Base-by-base conservation (phyloP, 441 rosid genomes). In the Euphorbia schlechtendalii region DNA sequence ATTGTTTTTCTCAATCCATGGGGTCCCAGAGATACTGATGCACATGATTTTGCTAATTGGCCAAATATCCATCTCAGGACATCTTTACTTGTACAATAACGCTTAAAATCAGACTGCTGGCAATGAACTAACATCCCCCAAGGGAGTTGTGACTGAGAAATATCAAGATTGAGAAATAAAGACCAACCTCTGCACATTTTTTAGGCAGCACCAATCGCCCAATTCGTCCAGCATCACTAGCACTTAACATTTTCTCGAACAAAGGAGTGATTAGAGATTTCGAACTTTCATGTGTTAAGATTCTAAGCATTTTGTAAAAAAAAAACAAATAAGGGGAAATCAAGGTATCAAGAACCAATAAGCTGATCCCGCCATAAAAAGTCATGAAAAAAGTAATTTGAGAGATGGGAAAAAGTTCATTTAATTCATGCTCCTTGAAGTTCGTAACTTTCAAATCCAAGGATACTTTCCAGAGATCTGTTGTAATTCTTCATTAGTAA, bases 231-330 rank as follows among this genome's bases (percentile, higher is more conserved):
- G 97, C 87, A 88, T 95, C 99, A 75, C 95, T 95, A 63, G 89
- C 96, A 84, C 97, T 95, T 78, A 95, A 78, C 84, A 84, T 86
- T 86, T 95, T 95, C 88, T 95, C 99, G 59, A 95, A 95, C 75
- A 95, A 79, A 70, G 96, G 96, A 70, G 87, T 90, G 67, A 87
- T 88, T 54, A 82, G 76, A 60, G 91, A 81, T 78, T 89, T 85
- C 67, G 99, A 80, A 75, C 99, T 95, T 78, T 28, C 46, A 78
- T 25, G 70, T 72, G 88, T 91, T 76, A 95, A 95, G 97, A 82
- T 56, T 68, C n/a, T 12, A 14, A 8, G 56, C 55, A 27, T 14
- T 43, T 27, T 27, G 30, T 1, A 27, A 27, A 27, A 27, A 27
- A 27, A 27, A 27, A 27, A 40, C 45, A 40, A 59, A 24, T 12